Evolutionary conservation across 306 rosid species (phyloP).

Genomic region (Castanopsis chinensis): DNA sequence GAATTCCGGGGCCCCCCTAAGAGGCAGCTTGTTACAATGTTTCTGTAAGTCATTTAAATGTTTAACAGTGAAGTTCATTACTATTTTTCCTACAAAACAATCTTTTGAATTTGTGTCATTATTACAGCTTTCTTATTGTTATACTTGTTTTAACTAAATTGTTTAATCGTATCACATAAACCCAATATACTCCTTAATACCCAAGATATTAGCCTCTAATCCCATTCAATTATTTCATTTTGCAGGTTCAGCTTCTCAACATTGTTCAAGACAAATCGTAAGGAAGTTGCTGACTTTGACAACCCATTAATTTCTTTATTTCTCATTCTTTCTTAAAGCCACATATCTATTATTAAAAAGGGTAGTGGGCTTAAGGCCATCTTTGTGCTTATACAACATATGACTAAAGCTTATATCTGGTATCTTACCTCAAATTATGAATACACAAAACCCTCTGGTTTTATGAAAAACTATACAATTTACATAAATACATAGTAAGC

Average conservation of each 20-base stretch:
- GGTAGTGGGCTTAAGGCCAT: not conserved
- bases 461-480: not conserved
- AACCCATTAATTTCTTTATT: conserved; percentile 19
- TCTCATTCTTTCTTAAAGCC: conserved; percentile 4
- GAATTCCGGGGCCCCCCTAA: conserved; percentile 96
- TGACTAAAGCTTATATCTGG: not conserved
- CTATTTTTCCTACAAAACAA: not conserved
- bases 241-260: conserved; percentile 99
- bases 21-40: conserved; percentile 70
- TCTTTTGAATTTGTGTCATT: not conserved
- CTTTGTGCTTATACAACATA: not conserved
- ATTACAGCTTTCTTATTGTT: not conserved
- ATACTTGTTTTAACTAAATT: not conserved
- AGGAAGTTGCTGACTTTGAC: conserved; percentile 36
- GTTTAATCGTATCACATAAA: conserved; percentile 15
- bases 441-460: not conserved
- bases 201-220: conserved; percentile 30
- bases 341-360: not conserved
- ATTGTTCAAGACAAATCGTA: conserved; percentile 81
- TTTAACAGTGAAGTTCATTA: conserved; percentile 1
- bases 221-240: conserved; percentile 33
- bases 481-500: not conserved
- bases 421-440: not conserved
- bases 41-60: conserved; percentile 53
- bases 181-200: not conserved